These are phyloP conservation scores for Boletus tomentosulus DNA, from an alignment of 768 basidiomycete species.

Conservation along the genomic window DNA sequence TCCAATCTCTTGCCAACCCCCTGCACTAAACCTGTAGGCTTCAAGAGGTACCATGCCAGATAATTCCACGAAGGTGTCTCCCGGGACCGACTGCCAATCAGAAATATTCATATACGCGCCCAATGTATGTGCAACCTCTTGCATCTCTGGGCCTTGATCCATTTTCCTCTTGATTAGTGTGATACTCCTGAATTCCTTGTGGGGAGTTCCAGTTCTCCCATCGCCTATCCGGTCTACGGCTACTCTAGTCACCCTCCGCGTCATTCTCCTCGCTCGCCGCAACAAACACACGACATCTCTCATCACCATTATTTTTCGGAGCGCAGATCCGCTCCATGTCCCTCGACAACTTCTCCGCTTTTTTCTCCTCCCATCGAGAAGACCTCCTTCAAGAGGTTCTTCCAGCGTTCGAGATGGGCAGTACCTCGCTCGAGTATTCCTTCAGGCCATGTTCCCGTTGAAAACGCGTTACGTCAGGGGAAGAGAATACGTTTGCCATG, in stretches of 20 bases:
- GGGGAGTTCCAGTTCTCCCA: slow-evolving; percentile 29
- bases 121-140: slow-evolving; percentile 13
- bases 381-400: slow-evolving; percentile 22
- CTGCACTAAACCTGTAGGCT: slow-evolving; percentile 11
- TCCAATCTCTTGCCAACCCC: neutral
- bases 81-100: neutral
- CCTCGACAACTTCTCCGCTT: slow-evolving; percentile 8
- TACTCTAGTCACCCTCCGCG: slow-evolving; percentile 26
- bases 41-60: neutral
- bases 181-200: slow-evolving; percentile 30
- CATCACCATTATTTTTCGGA: slow-evolving; percentile 7
- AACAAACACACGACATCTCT: slow-evolving; percentile 5
- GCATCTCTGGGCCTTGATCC: neutral
- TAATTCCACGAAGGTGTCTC: neutral
- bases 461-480: slow-evolving; percentile 21
- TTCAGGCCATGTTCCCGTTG: slow-evolving; percentile 17
- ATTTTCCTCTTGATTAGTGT: slow-evolving; percentile 5
- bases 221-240: slow-evolving; percentile 29
- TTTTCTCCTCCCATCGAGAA: slow-evolving; percentile 14
- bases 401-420: slow-evolving; percentile 28
- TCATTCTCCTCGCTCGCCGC: slow-evolving; percentile 1
- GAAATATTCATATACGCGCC: slow-evolving; percentile 29
- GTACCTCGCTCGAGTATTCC: slow-evolving; percentile 13
- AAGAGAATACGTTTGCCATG: slow-evolving; percentile 30
- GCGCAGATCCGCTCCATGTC: slow-evolving; percentile 19